These are phyloP conservation scores for Zymoseptoria crescenta DNA, from an alignment of 2,329 filamentous ascomycete species.

Conservation along the genomic window DNA sequence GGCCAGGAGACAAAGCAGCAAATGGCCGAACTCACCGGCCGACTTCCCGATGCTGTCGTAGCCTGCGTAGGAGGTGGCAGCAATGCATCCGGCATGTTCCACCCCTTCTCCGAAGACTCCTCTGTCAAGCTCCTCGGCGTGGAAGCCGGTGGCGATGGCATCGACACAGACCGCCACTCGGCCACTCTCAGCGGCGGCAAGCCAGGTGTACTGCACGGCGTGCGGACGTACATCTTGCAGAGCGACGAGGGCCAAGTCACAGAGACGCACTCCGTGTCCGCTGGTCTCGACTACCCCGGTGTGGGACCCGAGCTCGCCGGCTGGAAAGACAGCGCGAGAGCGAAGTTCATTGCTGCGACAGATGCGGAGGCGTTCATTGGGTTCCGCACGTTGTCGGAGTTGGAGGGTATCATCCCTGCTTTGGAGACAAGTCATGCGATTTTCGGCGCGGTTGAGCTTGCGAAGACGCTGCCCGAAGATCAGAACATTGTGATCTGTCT, in stretches of 20 bases:
- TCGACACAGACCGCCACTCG: constrained; percentile 77
- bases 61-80: constrained; percentile 93
- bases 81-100: constrained; percentile 97
- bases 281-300: constrained; percentile 92
- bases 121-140: constrained; percentile 85
- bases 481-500: constrained; percentile 91
- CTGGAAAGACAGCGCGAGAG: constrained; percentile 87
- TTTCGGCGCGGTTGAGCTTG: constrained; percentile 78
- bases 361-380: constrained; percentile 84
- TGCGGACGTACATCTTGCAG: constrained; percentile 91
- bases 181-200: constrained; percentile 80
- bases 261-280: constrained; percentile 93
- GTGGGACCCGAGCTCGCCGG: constrained; percentile 85
- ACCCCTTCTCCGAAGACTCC: constrained; percentile 80
- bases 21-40: constrained; percentile 74
- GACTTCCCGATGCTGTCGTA: constrained; percentile 90
- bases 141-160: constrained; percentile 87
- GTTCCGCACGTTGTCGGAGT: constrained; percentile 74
- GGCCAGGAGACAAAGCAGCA: constrained; percentile 90
- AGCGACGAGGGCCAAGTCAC: constrained; percentile 85
- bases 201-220: constrained; percentile 91
- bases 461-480: constrained; percentile 83
- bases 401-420: constrained; percentile 95
- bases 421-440: constrained; percentile 91
- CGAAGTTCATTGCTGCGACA: constrained; percentile 83